Evolutionary conservation across 805 yeast species (phyloP), one percentile per base, ranked within the genome.

Genomic region (Saccharomycopsis guyanensis): DNA sequence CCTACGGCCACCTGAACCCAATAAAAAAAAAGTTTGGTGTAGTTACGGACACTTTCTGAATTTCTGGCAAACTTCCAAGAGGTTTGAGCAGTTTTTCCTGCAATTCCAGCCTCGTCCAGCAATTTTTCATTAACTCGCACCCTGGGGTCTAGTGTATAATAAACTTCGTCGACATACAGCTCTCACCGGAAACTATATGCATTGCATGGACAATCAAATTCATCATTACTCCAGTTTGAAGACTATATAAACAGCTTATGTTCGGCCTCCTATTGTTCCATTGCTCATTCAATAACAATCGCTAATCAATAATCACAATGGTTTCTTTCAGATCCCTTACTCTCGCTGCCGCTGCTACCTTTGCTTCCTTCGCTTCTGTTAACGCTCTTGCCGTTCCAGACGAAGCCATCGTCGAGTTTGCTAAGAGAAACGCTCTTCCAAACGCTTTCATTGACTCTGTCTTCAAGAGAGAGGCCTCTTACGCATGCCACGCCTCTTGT

Each of bases 401-500:
- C n/a, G 31, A 38, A 24, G 49, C 42, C 3, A 13, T 48, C 3
- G 31, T 36, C 35, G 24, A 22, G 20, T 24, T 36, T 12, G 45
- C 46, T 19, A 23, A 47, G 15, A 19, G 13, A 8, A 12, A 19
- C n/a, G 33, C 39, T 25, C 25, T 48, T 34, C 49, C 52, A 29
- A 15, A 41, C 6, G 32, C 18, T 19, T 34, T 48, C 23, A 27
- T 48, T 32, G 45, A 48, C 23, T 36, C 49, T 36, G 49, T 48
- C 16, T 35, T 39, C 20, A 48, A 48, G 32, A 44, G 52, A 44
- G 51, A 47, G 4, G 67, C 66, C 19, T 16, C 62, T 20, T 57
- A 62, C 40, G 56, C 47, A 2, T 64, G 68, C 48, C 67, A 64
- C 49, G 57, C 64, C 41, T 37, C 50, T 19, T 63, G 68, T 59